phyloP scores from a whole-genome alignment of 2,329 filamentous ascomycete genomes.

The Cladosporium colombiae region DNA sequence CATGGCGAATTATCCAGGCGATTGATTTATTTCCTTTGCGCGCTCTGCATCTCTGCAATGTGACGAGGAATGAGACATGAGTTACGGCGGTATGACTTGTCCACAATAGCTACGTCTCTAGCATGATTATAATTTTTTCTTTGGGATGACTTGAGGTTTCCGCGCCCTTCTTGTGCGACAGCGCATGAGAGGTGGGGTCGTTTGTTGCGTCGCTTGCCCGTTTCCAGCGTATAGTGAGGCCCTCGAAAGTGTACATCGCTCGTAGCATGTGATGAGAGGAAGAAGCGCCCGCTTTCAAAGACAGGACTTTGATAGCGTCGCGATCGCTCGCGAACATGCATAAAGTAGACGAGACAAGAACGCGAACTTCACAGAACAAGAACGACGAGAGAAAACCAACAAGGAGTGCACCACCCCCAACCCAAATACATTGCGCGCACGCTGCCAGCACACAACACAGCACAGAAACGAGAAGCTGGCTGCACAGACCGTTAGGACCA shows the following conservation, averaged over 20 bases:
- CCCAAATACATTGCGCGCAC: neutral
- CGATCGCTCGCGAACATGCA: neutral
- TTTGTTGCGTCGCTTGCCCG: neutral
- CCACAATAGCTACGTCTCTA: constrained; percentile 14
- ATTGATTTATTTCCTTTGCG: neutral
- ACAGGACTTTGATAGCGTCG: neutral
- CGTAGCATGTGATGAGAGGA: neutral
- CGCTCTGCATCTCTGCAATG: constrained; percentile 13
- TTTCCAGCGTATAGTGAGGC: neutral
- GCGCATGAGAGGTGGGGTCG: neutral
- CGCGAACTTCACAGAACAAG: neutral
- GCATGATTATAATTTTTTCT: neutral
- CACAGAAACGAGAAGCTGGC: neutral
- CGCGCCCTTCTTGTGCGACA: neutral
- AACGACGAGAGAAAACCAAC: neutral
- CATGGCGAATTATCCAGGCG: neutral
- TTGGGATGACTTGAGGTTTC: neutral
- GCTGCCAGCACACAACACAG: neutral
- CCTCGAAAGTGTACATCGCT: neutral
- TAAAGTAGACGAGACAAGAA: neutral
- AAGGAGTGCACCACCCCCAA: neutral
- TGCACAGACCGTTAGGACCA: neutral
- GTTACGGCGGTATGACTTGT: constrained; percentile 15
- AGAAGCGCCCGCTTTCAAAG: neutral
- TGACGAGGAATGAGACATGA: constrained; percentile 18